Conservation (phyloP, 1,284 basidiomycete species). For the Sanghuangporus weigelae region DNA sequence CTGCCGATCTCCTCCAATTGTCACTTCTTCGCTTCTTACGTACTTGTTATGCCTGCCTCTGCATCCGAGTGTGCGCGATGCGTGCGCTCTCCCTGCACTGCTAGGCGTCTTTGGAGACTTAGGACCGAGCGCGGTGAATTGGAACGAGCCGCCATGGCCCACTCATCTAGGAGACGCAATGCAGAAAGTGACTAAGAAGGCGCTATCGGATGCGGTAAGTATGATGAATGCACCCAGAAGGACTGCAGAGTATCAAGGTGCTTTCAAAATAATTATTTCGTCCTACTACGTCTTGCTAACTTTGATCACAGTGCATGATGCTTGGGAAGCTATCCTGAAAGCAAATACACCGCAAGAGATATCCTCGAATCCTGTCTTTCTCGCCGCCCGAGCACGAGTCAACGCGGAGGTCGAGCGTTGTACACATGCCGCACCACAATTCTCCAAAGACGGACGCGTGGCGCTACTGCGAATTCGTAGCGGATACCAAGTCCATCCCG, state of each 20-base stretch:
- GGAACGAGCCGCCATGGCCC: constrained; percentile 20
- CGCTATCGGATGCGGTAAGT: constrained; percentile 26
- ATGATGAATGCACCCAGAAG: constrained; percentile 27
- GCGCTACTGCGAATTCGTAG: constrained; percentile 29
- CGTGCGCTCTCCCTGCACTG: constrained; percentile 21
- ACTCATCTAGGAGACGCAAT: constrained; percentile 27
- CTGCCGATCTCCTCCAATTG: constrained; percentile 25
- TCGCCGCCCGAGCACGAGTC: constrained; percentile 24
- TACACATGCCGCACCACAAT: constrained; percentile 25
- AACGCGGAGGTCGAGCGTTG: constrained; percentile 26
- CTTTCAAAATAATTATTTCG: not conserved
- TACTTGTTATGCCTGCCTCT: constrained; percentile 27
- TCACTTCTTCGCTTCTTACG: constrained; percentile 28
- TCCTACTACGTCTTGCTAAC: constrained; percentile 22
- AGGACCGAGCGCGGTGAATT: constrained; percentile 25
- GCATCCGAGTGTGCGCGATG: constrained; percentile 21
- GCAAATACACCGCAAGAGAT: constrained; percentile 20
- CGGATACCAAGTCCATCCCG: constrained; percentile 29
- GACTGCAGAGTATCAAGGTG: constrained; percentile 18
- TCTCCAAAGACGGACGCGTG: constrained; percentile 29
- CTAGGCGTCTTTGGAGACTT: constrained; percentile 31
- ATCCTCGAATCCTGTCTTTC: constrained; percentile 19
- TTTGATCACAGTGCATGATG: constrained; percentile 25
- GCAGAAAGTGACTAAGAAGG: constrained; percentile 29
- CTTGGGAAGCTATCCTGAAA: constrained; percentile 19